phyloP scores from a whole-genome alignment of 139 green algal genomes.

The Coccomyxa sp. region DNA sequence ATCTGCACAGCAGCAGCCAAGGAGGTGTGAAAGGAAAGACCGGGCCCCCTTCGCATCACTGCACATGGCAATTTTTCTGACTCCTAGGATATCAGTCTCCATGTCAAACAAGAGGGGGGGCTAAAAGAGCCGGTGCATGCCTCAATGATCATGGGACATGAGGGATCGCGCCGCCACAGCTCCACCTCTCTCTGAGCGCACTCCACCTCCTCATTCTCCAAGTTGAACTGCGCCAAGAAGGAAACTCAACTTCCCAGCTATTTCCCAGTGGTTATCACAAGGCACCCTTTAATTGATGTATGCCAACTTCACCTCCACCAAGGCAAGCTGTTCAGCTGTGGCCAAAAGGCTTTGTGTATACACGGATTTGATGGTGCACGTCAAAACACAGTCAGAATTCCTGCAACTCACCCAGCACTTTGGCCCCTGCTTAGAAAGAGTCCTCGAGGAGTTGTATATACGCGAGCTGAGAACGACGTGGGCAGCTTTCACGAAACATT shows the following conservation, averaged over 20 bases:
- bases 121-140: constrained; percentile 4
- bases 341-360: too few relatives aligned
- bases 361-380: too few relatives aligned
- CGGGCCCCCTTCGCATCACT: too few relatives aligned
- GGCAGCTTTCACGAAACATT: constrained; percentile 41
- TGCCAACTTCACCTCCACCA: too few relatives aligned
- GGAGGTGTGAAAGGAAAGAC: too few relatives aligned
- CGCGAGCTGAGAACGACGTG: constrained; percentile 34
- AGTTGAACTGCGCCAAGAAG: constrained; percentile 50
- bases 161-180: constrained; percentile 33
- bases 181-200: constrained; percentile 30
- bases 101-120: neutral
- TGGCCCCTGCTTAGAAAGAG: neutral
- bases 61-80: too few relatives aligned
- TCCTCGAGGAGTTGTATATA: constrained; percentile 1
- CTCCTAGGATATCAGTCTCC: neutral
- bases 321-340: neutral
- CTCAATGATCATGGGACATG: constrained; percentile 38
- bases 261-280: neutral
- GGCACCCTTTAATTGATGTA: too few relatives aligned
- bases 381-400: too few relatives aligned
- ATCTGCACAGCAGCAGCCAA: constrained; percentile 18
- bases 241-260: neutral
- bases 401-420: constrained; percentile 21
- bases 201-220: constrained; percentile 49